Base-by-base conservation (phyloP, 306 rosid genomes). In the Vicia faba region DNA sequence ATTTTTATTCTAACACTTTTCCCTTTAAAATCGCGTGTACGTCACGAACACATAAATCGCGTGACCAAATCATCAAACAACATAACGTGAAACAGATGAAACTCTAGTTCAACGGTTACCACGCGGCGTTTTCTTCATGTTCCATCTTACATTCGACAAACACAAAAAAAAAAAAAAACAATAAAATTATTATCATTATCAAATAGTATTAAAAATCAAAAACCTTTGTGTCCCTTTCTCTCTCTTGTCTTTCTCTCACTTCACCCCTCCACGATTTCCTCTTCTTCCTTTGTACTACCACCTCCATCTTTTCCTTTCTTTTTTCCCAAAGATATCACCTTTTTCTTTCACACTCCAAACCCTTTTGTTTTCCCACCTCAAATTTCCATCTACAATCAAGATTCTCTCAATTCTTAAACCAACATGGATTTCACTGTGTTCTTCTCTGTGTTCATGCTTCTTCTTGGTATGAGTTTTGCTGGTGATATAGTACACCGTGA, bases 401-500 rank as follows among this genome's bases (percentile, higher is more conserved):
- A 2, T 44, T 69, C 75, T 68, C 61, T 35, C 12, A 41, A n/a
- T 39, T 75, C 75, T 51, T 58, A 69, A 4, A 12, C 43, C 39
- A 60, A 2, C 57, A 87, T 92, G 98, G 79, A 53, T 53, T 70
- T 60, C 35, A 78, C 14, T 56, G 41, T 73, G 56, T 41, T 79
- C 12, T 55, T 79, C 14, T 56, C 57, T 70, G 78, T 82, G 45
- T 66, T 84, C 69, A 35, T 82, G 74, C 68, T 86, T 55, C 45
- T 61, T 58, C 10, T 79, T 61, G 70, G 76, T 63, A 2, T 80
- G 26, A 80, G 71, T 68, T 81, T 85, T 11, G 96, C 91, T 56
- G 96, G 96, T 13, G 98, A 92, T 33, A 89, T 92, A 80, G 98
- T 92, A 23, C 98, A 92, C 70, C 88, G 68, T 13, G 98, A 92